Percentiles rank a stretch among this genome's conserved stretches.
Evolutionary conservation across 139 green algal species (phyloP).

Genomic region (Micromonas commoda): DNA sequence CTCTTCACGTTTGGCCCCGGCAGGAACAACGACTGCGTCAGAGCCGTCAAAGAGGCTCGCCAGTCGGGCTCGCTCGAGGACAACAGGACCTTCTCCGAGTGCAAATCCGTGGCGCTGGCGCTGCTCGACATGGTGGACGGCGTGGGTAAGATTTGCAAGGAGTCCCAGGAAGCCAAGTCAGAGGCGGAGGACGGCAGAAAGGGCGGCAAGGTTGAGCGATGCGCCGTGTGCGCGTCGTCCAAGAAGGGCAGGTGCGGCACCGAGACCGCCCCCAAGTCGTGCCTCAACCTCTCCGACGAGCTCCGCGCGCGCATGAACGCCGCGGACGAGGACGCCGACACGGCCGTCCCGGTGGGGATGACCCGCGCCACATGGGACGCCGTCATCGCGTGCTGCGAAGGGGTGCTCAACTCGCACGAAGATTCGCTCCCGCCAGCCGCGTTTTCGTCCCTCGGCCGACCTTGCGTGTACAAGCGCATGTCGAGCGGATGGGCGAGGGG

Average conservation of each 20-base stretch:
- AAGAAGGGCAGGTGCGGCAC: conserved; percentile 18
- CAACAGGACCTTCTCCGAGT: not conserved
- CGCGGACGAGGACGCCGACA: not conserved
- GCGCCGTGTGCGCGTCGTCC: not conserved
- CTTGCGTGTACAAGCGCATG: not conserved
- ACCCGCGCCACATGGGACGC: not conserved
- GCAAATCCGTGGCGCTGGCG: not conserved
- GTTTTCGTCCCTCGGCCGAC: not conserved
- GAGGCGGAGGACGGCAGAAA: not conserved
- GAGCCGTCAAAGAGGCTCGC: not conserved
- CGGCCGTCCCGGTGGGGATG: not conserved
- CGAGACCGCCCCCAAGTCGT: conserved; percentile 3
- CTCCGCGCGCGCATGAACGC: not conserved
- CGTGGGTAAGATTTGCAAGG: not conserved
- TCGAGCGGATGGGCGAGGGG: not conserved
- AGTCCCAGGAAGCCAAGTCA: not conserved
- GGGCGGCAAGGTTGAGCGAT: not conserved
- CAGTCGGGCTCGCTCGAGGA: not conserved
- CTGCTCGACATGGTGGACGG: not conserved
- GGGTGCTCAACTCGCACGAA: too few relatives aligned
- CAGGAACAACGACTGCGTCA: not conserved
- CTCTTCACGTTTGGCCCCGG: not conserved
- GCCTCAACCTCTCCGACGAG: not conserved
- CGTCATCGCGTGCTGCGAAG: too few relatives aligned
- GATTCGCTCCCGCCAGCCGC: too few relatives aligned